Percentiles rank a stretch among this genome's conserved stretches.
phyloP scores from a whole-genome alignment of 2,329 filamentous ascomycete species.

The Alternaria sp. region DNA sequence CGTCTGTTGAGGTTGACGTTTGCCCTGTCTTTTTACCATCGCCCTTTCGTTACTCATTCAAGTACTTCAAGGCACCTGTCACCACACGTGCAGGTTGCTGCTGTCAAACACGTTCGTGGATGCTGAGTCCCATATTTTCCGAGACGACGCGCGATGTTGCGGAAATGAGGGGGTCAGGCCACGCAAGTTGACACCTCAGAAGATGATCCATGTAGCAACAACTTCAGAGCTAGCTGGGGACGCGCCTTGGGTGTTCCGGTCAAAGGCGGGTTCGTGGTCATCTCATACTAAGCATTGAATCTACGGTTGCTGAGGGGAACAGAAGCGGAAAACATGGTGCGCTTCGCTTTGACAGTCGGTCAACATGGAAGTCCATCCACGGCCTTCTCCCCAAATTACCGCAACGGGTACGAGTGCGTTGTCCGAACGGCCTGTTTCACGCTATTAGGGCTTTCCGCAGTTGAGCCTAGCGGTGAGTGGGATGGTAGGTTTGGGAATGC shows the following conservation, averaged over 20 bases:
- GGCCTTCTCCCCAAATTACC: background rate
- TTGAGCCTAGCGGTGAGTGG: background rate
- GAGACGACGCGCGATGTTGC: slow-evolving; percentile 7
- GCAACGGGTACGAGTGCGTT: slow-evolving; percentile 1
- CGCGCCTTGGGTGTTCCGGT: background rate
- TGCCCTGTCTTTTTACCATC: background rate
- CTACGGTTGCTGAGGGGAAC: slow-evolving; percentile 2
- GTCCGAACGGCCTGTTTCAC: slow-evolving; percentile 3
- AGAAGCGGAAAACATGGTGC: background rate
- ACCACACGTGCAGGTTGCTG: slow-evolving; percentile 5
- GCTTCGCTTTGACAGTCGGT: background rate
- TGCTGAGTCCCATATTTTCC: background rate
- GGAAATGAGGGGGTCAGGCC: slow-evolving; percentile 18
- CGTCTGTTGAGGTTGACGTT: background rate
- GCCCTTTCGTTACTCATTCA: background rate
- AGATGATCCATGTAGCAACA: slow-evolving; percentile 2
- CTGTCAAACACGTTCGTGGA: background rate
- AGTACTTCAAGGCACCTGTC: background rate
- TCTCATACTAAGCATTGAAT: background rate
- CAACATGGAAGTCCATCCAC: background rate
- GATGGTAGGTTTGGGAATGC: background rate
- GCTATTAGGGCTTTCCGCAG: background rate
- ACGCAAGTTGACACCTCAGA: slow-evolving; percentile 13
- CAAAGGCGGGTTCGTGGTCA: background rate
- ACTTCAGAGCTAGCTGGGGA: background rate